phyloP scores from a whole-genome alignment of 2,329 filamentous ascomycete genomes.

The Ophiostoma sp. region DNA sequence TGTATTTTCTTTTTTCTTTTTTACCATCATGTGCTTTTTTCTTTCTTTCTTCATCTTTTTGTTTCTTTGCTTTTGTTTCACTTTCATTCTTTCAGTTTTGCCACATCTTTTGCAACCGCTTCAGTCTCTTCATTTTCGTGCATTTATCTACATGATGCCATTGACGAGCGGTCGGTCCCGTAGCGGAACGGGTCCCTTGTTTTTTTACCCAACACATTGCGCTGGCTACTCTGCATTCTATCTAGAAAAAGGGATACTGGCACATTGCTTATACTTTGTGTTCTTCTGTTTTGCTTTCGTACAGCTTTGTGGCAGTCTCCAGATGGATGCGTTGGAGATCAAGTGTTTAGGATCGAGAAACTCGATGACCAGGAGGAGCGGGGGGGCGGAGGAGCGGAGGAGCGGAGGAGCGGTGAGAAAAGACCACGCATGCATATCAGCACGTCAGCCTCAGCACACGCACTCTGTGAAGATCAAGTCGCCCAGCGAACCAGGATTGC shows the following conservation, averaged over 20 bases:
- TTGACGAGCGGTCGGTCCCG: constrained; percentile 4
- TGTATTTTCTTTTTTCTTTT: too few relatives aligned
- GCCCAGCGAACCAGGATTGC: too few relatives aligned
- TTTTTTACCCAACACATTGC: background rate
- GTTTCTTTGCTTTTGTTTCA: too few relatives aligned
- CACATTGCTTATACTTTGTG: too few relatives aligned
- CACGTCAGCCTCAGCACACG: background rate
- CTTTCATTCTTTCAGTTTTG: too few relatives aligned
- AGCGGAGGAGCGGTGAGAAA: background rate
- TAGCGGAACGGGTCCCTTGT: background rate
- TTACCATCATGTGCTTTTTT: too few relatives aligned
- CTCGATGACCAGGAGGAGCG: background rate
- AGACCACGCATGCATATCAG: constrained; percentile 6
- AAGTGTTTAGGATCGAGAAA: background rate
- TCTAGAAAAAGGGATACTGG: too few relatives aligned
- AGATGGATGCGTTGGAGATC: background rate
- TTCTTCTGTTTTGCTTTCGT: too few relatives aligned
- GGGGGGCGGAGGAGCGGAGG: background rate
- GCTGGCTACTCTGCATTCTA: background rate
- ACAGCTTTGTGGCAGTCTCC: too few relatives aligned
- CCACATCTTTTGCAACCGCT: background rate
- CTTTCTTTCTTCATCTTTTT: too few relatives aligned
- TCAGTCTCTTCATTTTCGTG: background rate
- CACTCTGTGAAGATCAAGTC: too few relatives aligned
- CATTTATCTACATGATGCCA: background rate